Base-by-base conservation (phyloP, 2,329 filamentous ascomycete genomes). In the Aspergillus fumigatus region DNA sequence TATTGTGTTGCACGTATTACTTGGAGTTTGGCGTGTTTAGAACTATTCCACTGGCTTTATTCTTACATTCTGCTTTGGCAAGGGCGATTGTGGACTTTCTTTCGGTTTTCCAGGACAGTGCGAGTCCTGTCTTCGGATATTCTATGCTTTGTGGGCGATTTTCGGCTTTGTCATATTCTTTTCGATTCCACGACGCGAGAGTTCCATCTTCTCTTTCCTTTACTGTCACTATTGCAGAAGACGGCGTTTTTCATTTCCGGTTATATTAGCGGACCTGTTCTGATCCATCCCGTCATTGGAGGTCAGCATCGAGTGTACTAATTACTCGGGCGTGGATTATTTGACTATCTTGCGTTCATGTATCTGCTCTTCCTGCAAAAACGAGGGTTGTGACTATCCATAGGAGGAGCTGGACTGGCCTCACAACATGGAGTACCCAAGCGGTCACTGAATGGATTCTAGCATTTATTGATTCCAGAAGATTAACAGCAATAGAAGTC, bases 21-120 rank as follows among this genome's bases (percentile, higher is more conserved):
- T 58, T 56, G 67, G 67, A 65, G 65, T 65, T 59, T 59, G 58
- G 61, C 61, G 63, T 62, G 67, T 59, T 58, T 65, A 59, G 57
- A 62, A 60, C 43, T 54, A 52, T 58, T 64, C 64, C 26, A 29
- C 53, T 56, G 61, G 48, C 38, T 55, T 32, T 25, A 45, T 50
- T 32, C 53, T 52, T 40, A 38, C 32, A 38, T n/a, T 7, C 48
- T 48, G 32, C 43, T 47, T 14, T 23, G 10, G 4, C 14, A 23
- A 26, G 14, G 43, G 43, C 17, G 43, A 25, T 26, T 47, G 11
- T 25, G 43, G 43, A 9, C 21, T 21, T 47, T 47, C 11, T 47
- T 7, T 47, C 43, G 43, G 21, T 14, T 17, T 25, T 47, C 23
- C 14, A 17, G 21, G 43, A 14, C 43, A 25, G 19, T 47, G 21